phyloP scores from a whole-genome alignment of 2,329 filamentous ascomycete species.

The Diaporthe velutina region DNA sequence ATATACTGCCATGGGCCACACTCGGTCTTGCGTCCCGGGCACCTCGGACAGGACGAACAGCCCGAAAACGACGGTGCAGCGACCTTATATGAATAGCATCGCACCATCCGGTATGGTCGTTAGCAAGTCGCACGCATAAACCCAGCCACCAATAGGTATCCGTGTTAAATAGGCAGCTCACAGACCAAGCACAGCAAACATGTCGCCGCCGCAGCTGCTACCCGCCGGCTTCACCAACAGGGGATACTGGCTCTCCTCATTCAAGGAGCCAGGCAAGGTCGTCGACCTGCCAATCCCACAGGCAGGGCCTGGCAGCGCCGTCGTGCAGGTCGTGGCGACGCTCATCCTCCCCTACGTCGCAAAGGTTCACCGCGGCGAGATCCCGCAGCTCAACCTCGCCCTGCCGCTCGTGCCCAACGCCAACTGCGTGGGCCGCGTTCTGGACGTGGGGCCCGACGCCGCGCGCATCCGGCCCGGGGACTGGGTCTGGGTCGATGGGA shows the following conservation, averaged over 20 bases:
- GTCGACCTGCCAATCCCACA: background rate
- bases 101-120: background rate
- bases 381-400: conserved; percentile 44
- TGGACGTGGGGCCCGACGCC: conserved; percentile 50
- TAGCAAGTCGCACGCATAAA: background rate
- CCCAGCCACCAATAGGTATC: background rate
- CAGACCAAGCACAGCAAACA: too few relatives aligned
- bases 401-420: conserved; percentile 50
- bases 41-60: background rate
- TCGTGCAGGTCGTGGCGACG: conserved; percentile 11
- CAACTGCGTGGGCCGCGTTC: conserved; percentile 52
- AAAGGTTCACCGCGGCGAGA: conserved; percentile 32
- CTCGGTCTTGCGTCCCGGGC: background rate
- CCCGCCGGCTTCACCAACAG: conserved; percentile 13
- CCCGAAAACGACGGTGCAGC: background rate
- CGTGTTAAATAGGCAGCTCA: background rate
- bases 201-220: background rate
- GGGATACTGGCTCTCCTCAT: conserved; percentile 8
- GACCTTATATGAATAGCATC: background rate
- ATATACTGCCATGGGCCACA: background rate
- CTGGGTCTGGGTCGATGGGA: conserved; percentile 7
- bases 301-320: conserved; percentile 1
- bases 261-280: conserved; percentile 1
- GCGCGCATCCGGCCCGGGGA: conserved; percentile 33
- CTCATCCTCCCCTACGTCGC: conserved; percentile 13